These are phyloP conservation scores for Elongisporangium anandrum DNA, from an alignment of 352 stramenopile species.

Conservation along the genomic window DNA sequence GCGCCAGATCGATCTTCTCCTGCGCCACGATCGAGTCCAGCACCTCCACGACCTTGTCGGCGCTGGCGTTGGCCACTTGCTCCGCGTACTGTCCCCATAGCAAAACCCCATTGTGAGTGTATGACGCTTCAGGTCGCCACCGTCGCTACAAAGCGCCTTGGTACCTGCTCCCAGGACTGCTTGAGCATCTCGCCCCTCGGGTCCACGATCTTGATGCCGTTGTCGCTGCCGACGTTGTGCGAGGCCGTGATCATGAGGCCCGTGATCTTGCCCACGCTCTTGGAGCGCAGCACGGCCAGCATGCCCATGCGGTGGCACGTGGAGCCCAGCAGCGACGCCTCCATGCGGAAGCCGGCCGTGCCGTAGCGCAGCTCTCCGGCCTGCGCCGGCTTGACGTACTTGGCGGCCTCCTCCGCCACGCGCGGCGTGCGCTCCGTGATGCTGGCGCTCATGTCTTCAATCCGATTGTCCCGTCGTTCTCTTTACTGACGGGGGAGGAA, in stretches of 20 bases:
- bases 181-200: conserved; percentile 91
- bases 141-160: no score
- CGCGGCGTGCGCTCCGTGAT: conserved; percentile 77
- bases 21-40: conserved; percentile 61
- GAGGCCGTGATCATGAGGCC: conserved; percentile 95
- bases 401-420: conserved; percentile 71
- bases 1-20: conserved; percentile 82
- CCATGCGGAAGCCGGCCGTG: conserved; percentile 94
- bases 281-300: conserved; percentile 75
- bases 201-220: conserved; percentile 94
- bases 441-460: conserved; percentile 34
- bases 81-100: conserved; percentile 46
- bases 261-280: conserved; percentile 76
- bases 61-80: conserved; percentile 74
- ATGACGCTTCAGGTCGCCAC: no score
- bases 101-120: conserved; percentile 5
- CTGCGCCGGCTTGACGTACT: conserved; percentile 51
- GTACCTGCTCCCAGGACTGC: conserved; percentile 84
- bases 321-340: conserved; percentile 83
- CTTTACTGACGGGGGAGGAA: conserved; percentile 1
- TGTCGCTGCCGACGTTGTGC: conserved; percentile 91
- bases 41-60: conserved; percentile 83
- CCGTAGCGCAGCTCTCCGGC: conserved; percentile 83
- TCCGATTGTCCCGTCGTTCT: neutral
- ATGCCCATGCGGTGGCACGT: conserved; percentile 94